Conservation (phyloP, 495 filamentous ascomycete genomes). For the Tuber melanosporum region DNA sequence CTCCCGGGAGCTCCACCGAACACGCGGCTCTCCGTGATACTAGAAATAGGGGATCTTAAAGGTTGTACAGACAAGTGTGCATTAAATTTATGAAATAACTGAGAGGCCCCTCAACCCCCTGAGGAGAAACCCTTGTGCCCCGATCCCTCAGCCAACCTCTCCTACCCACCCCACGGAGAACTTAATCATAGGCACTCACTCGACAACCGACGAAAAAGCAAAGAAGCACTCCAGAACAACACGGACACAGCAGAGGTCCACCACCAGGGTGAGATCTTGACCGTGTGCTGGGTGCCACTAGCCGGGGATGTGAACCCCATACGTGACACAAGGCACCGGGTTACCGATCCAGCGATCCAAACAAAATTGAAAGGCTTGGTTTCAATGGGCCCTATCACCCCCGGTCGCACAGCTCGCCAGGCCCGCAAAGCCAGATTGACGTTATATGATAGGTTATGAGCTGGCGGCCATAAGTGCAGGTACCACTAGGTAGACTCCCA, state of each 20-base stretch:
- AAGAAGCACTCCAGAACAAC: not conserved
- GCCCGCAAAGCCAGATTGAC: not conserved
- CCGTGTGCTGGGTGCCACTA: not conserved
- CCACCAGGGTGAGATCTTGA: not conserved
- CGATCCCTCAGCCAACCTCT: not conserved
- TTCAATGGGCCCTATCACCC: not conserved
- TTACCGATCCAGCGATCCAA: not conserved
- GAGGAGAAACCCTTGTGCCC: not conserved
- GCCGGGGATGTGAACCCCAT: not conserved
- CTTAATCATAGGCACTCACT: not conserved
- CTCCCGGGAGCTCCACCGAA: not conserved
- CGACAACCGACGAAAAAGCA: not conserved
- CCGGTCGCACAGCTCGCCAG: not conserved
- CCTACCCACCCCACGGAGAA: not conserved
- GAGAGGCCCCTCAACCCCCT: not conserved
- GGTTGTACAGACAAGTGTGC: not conserved
- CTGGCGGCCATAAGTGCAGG: not conserved
- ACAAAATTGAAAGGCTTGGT: not conserved
- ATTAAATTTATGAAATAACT: not conserved
- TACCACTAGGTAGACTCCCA: not conserved
- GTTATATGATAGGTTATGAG: not conserved
- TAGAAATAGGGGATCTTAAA: too few species aligned
- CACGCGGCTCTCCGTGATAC: not conserved
- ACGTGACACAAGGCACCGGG: not conserved
- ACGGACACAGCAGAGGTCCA: not conserved